Conservation (phyloP, 768 basidiomycete genomes). For the Podaxis sp. region DNA sequence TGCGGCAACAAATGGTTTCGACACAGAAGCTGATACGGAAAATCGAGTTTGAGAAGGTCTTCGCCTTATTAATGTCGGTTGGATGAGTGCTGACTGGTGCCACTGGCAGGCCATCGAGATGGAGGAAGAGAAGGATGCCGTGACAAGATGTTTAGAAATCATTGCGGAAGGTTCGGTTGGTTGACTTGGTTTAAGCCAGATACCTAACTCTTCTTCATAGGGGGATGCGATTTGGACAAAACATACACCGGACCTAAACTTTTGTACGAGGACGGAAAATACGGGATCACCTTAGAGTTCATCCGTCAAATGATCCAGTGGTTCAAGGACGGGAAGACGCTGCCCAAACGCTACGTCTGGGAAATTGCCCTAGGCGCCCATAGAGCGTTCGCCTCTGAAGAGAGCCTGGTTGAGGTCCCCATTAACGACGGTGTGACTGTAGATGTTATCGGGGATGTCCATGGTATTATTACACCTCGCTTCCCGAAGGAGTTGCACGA, state of each 20-base stretch:
- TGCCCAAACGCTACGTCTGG: conserved; percentile 90
- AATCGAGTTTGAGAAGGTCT: conserved; percentile 92
- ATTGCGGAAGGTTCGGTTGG: conserved; percentile 64
- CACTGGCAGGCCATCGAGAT: conserved; percentile 77
- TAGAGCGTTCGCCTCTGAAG: conserved; percentile 69
- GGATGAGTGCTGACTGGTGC: background rate
- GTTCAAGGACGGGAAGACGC: conserved; percentile 94
- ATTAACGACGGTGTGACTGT: conserved; percentile 77
- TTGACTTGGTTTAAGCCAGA: background rate
- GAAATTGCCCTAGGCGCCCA: conserved; percentile 92
- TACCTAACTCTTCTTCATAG: conserved; percentile 30
- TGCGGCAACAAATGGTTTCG: conserved; percentile 75
- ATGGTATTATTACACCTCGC: conserved; percentile 55
- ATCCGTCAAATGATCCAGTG: conserved; percentile 82
- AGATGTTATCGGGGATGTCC: conserved; percentile 96
- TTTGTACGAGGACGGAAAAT: conserved; percentile 59
- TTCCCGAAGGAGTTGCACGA: background rate
- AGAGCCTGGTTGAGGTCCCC: conserved; percentile 75
- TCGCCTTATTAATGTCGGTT: conserved; percentile 2
- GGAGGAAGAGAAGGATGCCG: conserved; percentile 83
- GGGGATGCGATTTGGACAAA: conserved; percentile 76
- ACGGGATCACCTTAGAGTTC: conserved; percentile 73
- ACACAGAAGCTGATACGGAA: conserved; percentile 90
- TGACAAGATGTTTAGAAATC: conserved; percentile 73
- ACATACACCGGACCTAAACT: conserved; percentile 77